These are phyloP conservation scores for Eimeria maxima DNA, from an alignment of 169 alveolate species.

Conservation along the genomic window DNA sequence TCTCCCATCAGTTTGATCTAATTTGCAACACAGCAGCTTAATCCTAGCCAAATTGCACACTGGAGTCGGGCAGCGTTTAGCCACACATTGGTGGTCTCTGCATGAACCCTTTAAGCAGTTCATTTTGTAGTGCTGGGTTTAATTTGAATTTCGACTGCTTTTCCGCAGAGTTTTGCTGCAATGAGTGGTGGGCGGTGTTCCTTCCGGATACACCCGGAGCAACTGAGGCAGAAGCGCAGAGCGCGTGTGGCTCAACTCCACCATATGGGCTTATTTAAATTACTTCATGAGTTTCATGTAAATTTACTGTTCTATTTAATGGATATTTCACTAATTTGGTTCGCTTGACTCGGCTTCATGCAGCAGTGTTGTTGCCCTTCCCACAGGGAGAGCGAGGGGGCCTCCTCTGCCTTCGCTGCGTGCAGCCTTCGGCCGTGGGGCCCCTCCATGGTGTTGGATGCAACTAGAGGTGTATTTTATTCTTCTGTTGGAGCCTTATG, in stretches of 20 bases:
- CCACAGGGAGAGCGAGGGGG: neutral
- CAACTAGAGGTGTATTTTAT: neutral
- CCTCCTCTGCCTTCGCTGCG: conserved; percentile 5
- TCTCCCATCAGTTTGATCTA: neutral
- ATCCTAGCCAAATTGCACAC: neutral
- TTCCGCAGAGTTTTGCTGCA: neutral
- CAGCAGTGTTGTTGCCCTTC: neutral
- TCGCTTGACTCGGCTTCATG: neutral
- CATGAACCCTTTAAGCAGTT: neutral
- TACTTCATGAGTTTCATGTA: no score
- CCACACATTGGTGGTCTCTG: neutral
- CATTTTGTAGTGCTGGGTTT: neutral
- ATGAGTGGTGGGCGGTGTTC: neutral
- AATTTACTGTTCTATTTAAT: neutral
- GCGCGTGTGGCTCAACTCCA: neutral
- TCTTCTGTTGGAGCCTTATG: neutral
- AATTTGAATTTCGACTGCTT: neutral
- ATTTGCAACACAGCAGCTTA: neutral
- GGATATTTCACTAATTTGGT: neutral
- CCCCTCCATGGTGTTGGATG: neutral
- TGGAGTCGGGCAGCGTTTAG: neutral
- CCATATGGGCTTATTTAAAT: no score
- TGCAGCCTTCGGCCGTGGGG: conserved; percentile 63
- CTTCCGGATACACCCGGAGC: neutral
- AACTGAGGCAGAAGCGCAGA: neutral